phyloP scores from a whole-genome alignment of 805 yeast species.

The Saccharomycopsis oosterbeekiorum region DNA sequence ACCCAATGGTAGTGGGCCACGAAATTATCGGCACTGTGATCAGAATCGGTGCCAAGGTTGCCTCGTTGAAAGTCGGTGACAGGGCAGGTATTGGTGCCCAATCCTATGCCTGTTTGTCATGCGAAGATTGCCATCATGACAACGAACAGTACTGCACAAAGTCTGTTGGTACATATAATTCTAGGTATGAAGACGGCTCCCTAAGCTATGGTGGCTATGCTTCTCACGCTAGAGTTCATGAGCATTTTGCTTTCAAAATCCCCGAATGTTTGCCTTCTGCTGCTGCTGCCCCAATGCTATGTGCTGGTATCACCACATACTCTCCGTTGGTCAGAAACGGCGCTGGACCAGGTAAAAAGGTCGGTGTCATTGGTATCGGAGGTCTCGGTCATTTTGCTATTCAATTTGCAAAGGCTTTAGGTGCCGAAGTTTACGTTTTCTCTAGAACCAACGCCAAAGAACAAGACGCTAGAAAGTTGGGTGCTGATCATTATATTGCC shows the following conservation, averaged over 20 bases:
- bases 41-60: conserved; percentile 48
- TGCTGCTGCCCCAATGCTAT: conserved; percentile 61
- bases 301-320: conserved; percentile 70
- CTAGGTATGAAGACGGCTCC: conserved; percentile 36
- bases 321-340: conserved; percentile 52
- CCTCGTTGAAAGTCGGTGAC: conserved; percentile 48
- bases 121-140: conserved; percentile 45
- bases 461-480: conserved; percentile 38
- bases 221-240: conserved; percentile 54
- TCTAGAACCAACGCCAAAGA: conserved; percentile 41
- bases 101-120: conserved; percentile 47
- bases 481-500: conserved; percentile 46
- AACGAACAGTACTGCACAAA: conserved; percentile 50
- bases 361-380: conserved; percentile 48
- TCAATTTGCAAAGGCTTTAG: conserved; percentile 48
- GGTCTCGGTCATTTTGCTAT: conserved; percentile 50
- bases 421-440: conserved; percentile 49
- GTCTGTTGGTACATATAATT: conserved; percentile 41
- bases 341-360: conserved; percentile 39
- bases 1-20: conserved; percentile 45
- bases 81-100: conserved; percentile 79
- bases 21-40: conserved; percentile 55
- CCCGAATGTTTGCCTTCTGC: conserved; percentile 45
- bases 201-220: conserved; percentile 60
- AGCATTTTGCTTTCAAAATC: conserved; percentile 51